phyloP scores from a whole-genome alignment of 176 grass and related monocot genomes.

The Phoenix dactylifera region DNA sequence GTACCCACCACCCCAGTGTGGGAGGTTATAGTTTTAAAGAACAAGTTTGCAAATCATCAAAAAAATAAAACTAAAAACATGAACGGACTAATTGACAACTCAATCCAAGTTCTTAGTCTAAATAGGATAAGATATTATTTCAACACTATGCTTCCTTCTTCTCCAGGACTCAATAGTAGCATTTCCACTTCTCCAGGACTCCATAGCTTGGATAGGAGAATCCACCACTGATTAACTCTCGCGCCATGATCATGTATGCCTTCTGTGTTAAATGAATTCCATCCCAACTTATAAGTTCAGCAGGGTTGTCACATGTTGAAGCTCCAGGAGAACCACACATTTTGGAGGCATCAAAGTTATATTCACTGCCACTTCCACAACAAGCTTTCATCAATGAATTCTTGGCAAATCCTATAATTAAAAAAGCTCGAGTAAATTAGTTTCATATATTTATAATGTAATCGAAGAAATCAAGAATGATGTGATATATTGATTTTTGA shows the following conservation, averaged over 20 bases:
- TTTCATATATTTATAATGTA: too few relatives aligned
- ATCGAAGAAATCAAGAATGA: too few relatives aligned
- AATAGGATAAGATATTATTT: too few relatives aligned
- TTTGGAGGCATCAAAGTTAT: slow-evolving; percentile 48
- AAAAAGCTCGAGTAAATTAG: too few relatives aligned
- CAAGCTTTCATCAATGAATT: slow-evolving; percentile 48
- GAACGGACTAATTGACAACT: too few relatives aligned
- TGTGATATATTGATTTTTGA: too few relatives aligned
- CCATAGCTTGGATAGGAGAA: slow-evolving; percentile 42
- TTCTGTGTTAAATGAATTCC: slow-evolving; percentile 87
- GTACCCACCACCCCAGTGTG: too few relatives aligned
- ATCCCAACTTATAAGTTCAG: slow-evolving; percentile 58
- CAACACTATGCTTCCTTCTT: too few relatives aligned
- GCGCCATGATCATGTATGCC: slow-evolving; percentile 57
- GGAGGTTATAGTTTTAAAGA: too few relatives aligned
- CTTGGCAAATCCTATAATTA: slow-evolving; percentile 43
- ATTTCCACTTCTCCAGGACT: slow-evolving; percentile 64
- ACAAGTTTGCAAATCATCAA: too few relatives aligned
- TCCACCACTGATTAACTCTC: slow-evolving; percentile 52
- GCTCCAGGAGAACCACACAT: slow-evolving; percentile 54
- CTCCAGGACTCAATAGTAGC: slow-evolving; percentile 1
- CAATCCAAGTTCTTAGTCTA: too few relatives aligned
- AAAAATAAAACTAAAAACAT: too few relatives aligned
- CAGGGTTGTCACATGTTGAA: slow-evolving; percentile 26
- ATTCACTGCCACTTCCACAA: slow-evolving; percentile 37